These are phyloP conservation scores for Microdochium paspali DNA, from an alignment of 2,329 filamentous ascomycete genomes.

Conservation along the genomic window DNA sequence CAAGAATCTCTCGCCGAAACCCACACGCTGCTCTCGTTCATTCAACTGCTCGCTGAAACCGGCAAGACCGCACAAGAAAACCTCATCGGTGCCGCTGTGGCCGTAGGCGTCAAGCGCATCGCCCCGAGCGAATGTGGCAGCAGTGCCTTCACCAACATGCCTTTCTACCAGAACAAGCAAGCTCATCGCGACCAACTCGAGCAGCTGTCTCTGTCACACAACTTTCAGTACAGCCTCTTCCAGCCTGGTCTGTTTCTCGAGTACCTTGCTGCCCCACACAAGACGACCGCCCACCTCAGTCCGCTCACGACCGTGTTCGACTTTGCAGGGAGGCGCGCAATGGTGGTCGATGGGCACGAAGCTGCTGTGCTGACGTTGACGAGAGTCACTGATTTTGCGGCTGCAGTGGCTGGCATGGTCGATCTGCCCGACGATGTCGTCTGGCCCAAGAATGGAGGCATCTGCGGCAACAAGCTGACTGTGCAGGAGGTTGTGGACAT, in stretches of 20 bases:
- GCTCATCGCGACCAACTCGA: constrained; percentile 37
- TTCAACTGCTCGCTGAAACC: constrained; percentile 23
- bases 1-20: constrained; percentile 29
- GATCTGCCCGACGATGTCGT: constrained; percentile 25
- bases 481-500: constrained; percentile 26
- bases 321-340: constrained; percentile 28
- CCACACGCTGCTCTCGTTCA: constrained; percentile 44
- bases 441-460: constrained; percentile 32
- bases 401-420: constrained; percentile 25
- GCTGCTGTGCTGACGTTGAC: constrained; percentile 30
- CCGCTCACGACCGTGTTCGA: constrained; percentile 27
- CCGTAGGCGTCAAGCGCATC: constrained; percentile 50
- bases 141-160: constrained; percentile 22
- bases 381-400: constrained; percentile 30
- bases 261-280: constrained; percentile 41
- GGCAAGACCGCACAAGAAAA: constrained; percentile 35
- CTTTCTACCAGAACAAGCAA: constrained; percentile 42
- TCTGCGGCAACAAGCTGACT: constrained; percentile 25
- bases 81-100: constrained; percentile 49
- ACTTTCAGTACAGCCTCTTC: constrained; percentile 47
- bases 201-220: constrained; percentile 31
- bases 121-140: constrained; percentile 49
- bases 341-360: constrained; percentile 31
- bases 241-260: constrained; percentile 45
- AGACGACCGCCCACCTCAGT: constrained; percentile 32